A percentile compares a stretch with the other conserved stretches of the same genome.
Evolutionary conservation across 768 basidiomycete genomes (phyloP).

Genomic region (Phaffia australis): DNA sequence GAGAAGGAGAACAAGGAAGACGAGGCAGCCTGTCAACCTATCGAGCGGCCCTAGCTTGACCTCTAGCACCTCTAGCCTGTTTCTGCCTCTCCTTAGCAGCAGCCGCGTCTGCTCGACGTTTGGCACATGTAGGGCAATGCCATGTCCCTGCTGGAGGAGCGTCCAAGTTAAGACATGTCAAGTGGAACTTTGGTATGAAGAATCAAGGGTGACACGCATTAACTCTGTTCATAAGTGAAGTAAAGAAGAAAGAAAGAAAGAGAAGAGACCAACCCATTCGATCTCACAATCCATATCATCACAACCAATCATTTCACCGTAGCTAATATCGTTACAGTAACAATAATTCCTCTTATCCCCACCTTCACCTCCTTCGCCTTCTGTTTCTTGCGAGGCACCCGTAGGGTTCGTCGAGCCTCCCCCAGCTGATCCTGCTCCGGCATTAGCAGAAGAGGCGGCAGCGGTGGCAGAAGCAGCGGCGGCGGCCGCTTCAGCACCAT

Average conservation of each 20-base stretch:
- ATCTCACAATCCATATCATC: constrained; percentile 66
- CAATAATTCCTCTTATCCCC: constrained; percentile 60
- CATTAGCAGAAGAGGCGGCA: constrained; percentile 44
- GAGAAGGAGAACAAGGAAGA: not conserved
- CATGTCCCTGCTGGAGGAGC: constrained; percentile 59
- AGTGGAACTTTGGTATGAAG: constrained; percentile 56
- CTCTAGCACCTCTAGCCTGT: not conserved
- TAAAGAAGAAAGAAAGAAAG: not conserved
- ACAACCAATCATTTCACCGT: constrained; percentile 91
- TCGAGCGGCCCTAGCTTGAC: not conserved
- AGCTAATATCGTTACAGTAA: constrained; percentile 70
- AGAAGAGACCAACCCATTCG: constrained; percentile 68
- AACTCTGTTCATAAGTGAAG: not conserved
- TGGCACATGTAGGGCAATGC: constrained; percentile 61
- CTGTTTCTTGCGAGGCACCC: not conserved
- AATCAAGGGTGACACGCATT: constrained; percentile 18
- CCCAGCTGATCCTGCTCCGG: constrained; percentile 45
- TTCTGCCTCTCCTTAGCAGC: constrained; percentile 5
- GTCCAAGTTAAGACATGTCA: constrained; percentile 59
- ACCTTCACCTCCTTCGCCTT: constrained; percentile 47
- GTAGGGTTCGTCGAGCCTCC: constrained; percentile 31
- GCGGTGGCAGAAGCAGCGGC: constrained; percentile 27
- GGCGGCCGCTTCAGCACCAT: not conserved
- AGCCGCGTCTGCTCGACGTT: constrained; percentile 46
- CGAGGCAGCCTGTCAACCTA: not conserved